A percentile compares a stretch with the other conserved stretches of the same genome.
Evolutionary conservation across 495 filamentous ascomycete genomes (phyloP).

Genomic region (Rhypophila decipiens): DNA sequence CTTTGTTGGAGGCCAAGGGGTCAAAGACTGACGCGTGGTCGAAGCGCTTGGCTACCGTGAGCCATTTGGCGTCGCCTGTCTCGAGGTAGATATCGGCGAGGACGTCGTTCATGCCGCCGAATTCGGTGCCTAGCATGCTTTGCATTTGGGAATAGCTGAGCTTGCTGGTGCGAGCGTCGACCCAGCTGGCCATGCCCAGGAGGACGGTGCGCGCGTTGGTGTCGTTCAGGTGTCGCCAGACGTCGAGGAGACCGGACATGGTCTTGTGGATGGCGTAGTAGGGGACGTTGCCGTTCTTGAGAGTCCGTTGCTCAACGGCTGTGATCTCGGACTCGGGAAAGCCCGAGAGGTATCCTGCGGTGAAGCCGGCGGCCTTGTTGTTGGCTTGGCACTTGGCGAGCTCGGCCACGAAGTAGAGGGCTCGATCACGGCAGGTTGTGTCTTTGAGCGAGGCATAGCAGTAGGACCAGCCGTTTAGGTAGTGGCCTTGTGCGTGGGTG

Average conservation of each 20-base stretch:
- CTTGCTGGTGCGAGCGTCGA: conserved; percentile 25
- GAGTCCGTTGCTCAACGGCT: conserved; percentile 15
- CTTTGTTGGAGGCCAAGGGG: conserved; percentile 24
- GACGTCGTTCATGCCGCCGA: conserved; percentile 35
- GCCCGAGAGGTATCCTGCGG: conserved; percentile 26
- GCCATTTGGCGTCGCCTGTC: conserved; percentile 26
- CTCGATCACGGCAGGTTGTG: conserved; percentile 23
- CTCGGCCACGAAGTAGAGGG: conserved; percentile 27
- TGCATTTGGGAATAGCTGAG: conserved; percentile 31
- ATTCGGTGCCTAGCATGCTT: conserved; percentile 28
- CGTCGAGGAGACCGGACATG: conserved; percentile 23
- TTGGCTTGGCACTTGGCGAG: conserved; percentile 33
- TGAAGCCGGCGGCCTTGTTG: conserved; percentile 24
- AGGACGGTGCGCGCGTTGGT: conserved; percentile 21
- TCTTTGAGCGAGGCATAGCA: conserved; percentile 19
- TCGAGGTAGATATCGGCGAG: conserved; percentile 26
- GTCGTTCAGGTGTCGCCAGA: conserved; percentile 28
- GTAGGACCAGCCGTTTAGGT: conserved; percentile 17
- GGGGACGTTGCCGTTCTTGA: conserved; percentile 14
- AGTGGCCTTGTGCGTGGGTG: conserved; percentile 31
- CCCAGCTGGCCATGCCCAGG: conserved; percentile 28
- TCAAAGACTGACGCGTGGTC: conserved; percentile 30
- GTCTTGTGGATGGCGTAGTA: conserved; percentile 20
- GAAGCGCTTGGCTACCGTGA: conserved; percentile 29
- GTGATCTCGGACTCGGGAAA: conserved; percentile 34